Conservation (phyloP, 1,284 basidiomycete genomes). For the Heterobasidion occidentale region DNA sequence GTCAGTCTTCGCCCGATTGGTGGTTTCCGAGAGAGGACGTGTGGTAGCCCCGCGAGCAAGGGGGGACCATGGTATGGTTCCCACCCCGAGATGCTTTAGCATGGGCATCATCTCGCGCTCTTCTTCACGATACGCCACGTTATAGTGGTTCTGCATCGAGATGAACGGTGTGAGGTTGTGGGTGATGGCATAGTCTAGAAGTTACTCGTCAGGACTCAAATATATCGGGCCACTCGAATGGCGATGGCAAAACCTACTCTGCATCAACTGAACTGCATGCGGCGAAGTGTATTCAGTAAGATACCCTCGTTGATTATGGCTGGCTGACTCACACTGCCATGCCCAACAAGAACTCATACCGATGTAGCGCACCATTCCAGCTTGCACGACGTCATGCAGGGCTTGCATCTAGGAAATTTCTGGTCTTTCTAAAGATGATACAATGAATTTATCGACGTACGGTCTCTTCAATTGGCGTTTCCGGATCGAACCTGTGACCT, state of each 20-base stretch:
- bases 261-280: constrained; percentile 3
- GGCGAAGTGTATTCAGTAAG: not conserved
- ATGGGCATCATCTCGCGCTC: constrained; percentile 9
- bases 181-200: constrained; percentile 8
- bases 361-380: constrained; percentile 6
- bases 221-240: not conserved
- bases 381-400: constrained; percentile 7
- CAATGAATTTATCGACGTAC: not conserved
- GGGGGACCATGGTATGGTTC: constrained; percentile 4
- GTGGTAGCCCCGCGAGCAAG: constrained; percentile 5
- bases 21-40: not conserved
- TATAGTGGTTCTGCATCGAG: constrained; percentile 10
- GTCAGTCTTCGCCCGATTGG: not conserved
- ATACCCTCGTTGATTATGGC: not conserved
- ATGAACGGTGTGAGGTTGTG: constrained; percentile 9
- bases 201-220: constrained; percentile 6
- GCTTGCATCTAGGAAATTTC: constrained; percentile 5
- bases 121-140: constrained; percentile 8
- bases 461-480: constrained; percentile 1
- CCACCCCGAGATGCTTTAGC: constrained; percentile 5
- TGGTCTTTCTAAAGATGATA: no score
- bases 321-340: constrained; percentile 5
- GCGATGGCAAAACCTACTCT: not conserved
- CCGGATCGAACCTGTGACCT: not conserved
- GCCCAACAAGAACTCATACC: constrained; percentile 8